Evolutionary conservation across 1,284 basidiomycete genomes (phyloP), one percentile per base, ranked within the genome.

Genomic region (Leccinum variabile): DNA sequence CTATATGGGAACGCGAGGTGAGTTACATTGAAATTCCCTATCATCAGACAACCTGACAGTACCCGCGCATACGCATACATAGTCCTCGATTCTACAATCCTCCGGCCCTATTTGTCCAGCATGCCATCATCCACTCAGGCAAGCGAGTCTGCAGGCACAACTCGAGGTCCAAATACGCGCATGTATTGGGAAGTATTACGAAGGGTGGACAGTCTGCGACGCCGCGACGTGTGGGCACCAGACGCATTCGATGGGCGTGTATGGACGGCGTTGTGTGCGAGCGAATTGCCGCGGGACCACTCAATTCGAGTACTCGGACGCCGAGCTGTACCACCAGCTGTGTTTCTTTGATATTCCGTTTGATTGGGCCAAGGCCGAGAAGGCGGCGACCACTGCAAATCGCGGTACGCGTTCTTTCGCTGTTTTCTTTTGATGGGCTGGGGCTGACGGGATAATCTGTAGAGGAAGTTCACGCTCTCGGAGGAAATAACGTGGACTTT

Each of bases 191-290:
- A 85, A 82, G 68, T 98, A 97, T 77, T 99, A 99, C 73, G 86
- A 97, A 69, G 88, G 89, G 6, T 95, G 92, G 91, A 90, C 86
- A 1, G 80, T 92, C 11, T 99, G 97, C 77, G 85, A 94, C 68
- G 97, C 98, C 66, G 81, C 87, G 33, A 90, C 89, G 2, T 99
- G 97, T 73, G 86, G 86, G 10, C 84, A 89, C 61, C 83, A 89
- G 22, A 95, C 95, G n/a, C 83, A 95, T 30, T 90, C 88, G 82
- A 95, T 97, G 88, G 83, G 92, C 53, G 94, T 98, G 1, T 97
- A 96, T 75, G 94, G 94, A 8, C 84, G 87, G 53, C 81, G 88
- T 57, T 98, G 95, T 73, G 76, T 95, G 63, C 82, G 82, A 54
- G 77, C 77, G 10, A 84, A 79, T 18, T 97, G 95, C 76, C 80